These are phyloP conservation scores for Fusarium chaquense DNA, from an alignment of 2,329 filamentous ascomycete genomes.

Conservation along the genomic window DNA sequence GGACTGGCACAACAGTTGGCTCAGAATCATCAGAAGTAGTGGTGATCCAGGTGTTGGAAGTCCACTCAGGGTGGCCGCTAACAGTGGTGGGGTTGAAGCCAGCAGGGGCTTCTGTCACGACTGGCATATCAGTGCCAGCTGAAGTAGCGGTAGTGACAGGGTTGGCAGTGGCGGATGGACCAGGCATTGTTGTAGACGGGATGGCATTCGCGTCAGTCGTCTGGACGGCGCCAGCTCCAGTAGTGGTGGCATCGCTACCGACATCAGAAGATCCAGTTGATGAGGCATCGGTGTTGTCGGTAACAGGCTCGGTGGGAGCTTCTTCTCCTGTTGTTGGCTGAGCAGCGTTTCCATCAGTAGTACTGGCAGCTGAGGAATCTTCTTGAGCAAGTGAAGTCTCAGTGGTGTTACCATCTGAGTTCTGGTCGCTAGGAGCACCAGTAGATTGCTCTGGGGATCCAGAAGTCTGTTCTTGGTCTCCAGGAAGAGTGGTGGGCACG, in stretches of 20 bases:
- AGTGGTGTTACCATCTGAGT: not conserved
- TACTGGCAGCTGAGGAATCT: not conserved
- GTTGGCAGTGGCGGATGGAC: not conserved
- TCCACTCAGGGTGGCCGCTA: conserved; percentile 28
- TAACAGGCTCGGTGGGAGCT: not conserved
- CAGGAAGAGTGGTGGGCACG: not conserved
- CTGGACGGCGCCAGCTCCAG: not conserved
- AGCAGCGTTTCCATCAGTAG: not conserved
- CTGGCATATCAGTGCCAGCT: not conserved
- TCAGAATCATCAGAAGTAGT: conserved; percentile 18
- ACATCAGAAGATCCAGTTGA: not conserved
- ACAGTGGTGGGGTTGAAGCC: conserved; percentile 1
- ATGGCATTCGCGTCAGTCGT: not conserved
- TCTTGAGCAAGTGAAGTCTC: not conserved
- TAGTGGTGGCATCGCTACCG: not conserved
- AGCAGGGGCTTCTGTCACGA: conserved; percentile 9
- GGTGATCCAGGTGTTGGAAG: conserved; percentile 37
- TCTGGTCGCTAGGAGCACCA: not conserved
- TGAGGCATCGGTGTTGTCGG: not conserved
- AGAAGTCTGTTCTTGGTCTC: not conserved
- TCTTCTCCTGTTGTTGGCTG: not conserved
- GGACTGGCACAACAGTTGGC: conserved; percentile 30
- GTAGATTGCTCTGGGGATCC: not conserved
- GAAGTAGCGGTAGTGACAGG: not conserved
- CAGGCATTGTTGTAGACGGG: not conserved